Evolutionary conservation across 495 filamentous ascomycete species (phyloP), one percentile per base, ranked within the genome.

Genomic region (Aspergillus sclerotioniger): DNA sequence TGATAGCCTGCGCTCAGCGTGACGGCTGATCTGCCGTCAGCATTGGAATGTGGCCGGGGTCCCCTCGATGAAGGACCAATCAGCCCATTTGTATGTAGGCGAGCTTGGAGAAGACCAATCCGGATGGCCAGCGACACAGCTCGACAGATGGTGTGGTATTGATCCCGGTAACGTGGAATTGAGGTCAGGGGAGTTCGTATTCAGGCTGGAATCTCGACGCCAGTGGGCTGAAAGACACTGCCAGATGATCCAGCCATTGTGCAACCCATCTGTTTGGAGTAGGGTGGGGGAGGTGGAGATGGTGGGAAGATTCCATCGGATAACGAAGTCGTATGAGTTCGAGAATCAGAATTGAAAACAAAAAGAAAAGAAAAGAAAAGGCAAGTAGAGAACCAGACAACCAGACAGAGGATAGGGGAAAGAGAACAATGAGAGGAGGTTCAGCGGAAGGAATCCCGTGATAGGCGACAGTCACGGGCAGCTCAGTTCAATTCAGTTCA

Each of bases 201-300:
- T 29, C 47, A 31, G 47, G 32, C 47, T 32, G 47, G 47, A 15
- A 31, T 15, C 31, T 50, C 25, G 47, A 50, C 31, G 47, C 28
- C 21, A 50, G 25, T 50, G 15, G 28, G 47, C 47, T 16, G 47
- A 50, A 28, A 31, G 25, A 4, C 25, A 50, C 47, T n/a, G 25
- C 47, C 47, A 50, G 31, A 50, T 32, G 47, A 50, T 50, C 47
- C 47, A 50, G 47, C 47, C 31, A n/a, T 31, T 50, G 47, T 50
- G 47, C 16, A 6, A 50, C 47, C 47, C n/a, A 28, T 9, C 21
- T 49, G 46, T 49, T 29, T 49, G 46, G 21, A 49, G 46, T 29
- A 49, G 31, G 21, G 29, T 32, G 13, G 47, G 16, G 47, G 15
- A 28, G 5, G 20, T n/a, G 8, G 46, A 49, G 46, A 49, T 28